These are phyloP conservation scores for Amanita inopinata DNA, from an alignment of 768 basidiomycete species.

Conservation along the genomic window DNA sequence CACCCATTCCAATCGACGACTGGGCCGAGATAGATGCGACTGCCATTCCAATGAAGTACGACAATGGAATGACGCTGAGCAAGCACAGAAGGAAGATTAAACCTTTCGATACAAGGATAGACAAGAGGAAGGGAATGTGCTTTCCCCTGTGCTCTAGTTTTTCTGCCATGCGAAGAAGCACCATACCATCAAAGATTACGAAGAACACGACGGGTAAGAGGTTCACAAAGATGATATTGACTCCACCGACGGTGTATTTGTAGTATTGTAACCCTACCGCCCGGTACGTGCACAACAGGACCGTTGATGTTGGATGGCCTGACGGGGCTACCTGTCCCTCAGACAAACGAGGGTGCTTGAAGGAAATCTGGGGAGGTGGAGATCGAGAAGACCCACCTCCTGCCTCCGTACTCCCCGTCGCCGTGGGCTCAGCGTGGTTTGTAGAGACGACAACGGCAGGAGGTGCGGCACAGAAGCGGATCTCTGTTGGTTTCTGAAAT, in stretches of 20 bases:
- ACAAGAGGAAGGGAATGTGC: constrained; percentile 56
- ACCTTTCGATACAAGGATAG: constrained; percentile 58
- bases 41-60: constrained; percentile 99
- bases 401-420: constrained; percentile 16
- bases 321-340: constrained; percentile 87
- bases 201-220: constrained; percentile 90
- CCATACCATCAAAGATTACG: constrained; percentile 87
- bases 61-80: constrained; percentile 89
- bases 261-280: constrained; percentile 88
- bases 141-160: constrained; percentile 40
- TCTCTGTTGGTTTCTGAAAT: constrained; percentile 64
- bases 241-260: constrained; percentile 98
- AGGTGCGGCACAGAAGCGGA: constrained; percentile 91
- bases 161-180: constrained; percentile 68
- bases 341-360: constrained; percentile 66
- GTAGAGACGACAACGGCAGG: constrained; percentile 48
- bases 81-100: constrained; percentile 80
- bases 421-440: constrained; percentile 16
- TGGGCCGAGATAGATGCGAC: constrained; percentile 99
- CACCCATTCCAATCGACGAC: constrained; percentile 97
- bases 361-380: constrained; percentile 38
- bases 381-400: constrained; percentile 15
- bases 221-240: constrained; percentile 97
- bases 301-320: constrained; percentile 73
- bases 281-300: constrained; percentile 89